Evolutionary conservation across 2,329 filamentous ascomycete genomes (phyloP), one percentile per base, ranked within the genome.

Genomic region (Xylariales sp.): DNA sequence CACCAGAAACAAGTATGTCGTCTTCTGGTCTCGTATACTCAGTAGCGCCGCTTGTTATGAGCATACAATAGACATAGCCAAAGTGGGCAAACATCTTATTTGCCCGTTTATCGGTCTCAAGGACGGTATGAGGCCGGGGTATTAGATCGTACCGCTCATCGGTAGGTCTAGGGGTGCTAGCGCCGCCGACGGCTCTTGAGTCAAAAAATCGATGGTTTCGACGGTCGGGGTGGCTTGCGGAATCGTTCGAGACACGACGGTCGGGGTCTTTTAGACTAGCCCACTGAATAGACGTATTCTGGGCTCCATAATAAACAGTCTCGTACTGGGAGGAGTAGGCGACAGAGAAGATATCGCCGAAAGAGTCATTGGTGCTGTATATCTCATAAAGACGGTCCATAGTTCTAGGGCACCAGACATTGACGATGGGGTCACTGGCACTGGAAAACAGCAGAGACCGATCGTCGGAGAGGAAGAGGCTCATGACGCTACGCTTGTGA

Each of bases 251-350:
- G 18, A 87, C 91, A 72, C 86, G 83, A 28, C 85, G 81, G 36
- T 85, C 83, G 30, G 88, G 86, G 70, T 93, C 87, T 73, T 88
- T 88, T 63, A 97, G 82, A 71, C 90, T 87, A 74, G 93, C 92
- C 96, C 96, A 99, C 84, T 97, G 94, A 60, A 97, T 96, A 46
- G 91, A 93, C 7, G 94, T 96, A 77, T 98, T 97, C 78, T 98
- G 96, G 0, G 94, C 93, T 65, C 96, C 96, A 50, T 97, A 87
- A 78, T 97, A 98, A 3, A 97, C 86, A 0, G 92, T 97, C 72
- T 95, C 88, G 74, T 93, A 85, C 72, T 89, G 86, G 6, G 89
- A 83, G 3, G 94, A 97, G 79, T 97, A 97, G 1, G 91, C 91
- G n/a, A 97, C 90, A 73, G 93, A 97, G 79, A 98, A 98, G 67